These are phyloP conservation scores for Cotoneaster glaucophyllus DNA, from an alignment of 306 rosid genomes.

Conservation along the genomic window DNA sequence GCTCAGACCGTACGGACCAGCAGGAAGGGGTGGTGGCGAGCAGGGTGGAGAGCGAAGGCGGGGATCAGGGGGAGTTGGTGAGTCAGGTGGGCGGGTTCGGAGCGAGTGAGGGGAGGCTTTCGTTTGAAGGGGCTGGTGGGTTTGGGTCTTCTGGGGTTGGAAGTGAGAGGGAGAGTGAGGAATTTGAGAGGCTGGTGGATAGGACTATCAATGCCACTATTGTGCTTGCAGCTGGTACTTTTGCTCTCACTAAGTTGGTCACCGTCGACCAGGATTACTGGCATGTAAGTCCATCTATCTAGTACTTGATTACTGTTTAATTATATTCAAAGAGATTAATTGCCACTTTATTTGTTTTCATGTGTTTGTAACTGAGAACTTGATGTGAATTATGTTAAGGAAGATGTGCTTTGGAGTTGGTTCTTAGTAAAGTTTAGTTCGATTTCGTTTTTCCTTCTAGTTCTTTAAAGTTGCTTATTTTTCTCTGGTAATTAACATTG, in stretches of 20 bases:
- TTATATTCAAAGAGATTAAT: background rate
- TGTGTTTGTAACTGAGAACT: background rate
- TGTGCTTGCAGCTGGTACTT: slow-evolving; percentile 79
- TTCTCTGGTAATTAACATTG: background rate
- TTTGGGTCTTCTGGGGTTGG: slow-evolving; percentile 47
- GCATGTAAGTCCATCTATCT: slow-evolving; percentile 61
- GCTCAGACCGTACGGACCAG: slow-evolving; percentile 49
- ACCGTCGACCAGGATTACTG: slow-evolving; percentile 89
- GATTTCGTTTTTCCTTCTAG: background rate
- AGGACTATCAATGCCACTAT: slow-evolving; percentile 73
- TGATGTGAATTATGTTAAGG: background rate
- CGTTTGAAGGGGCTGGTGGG: slow-evolving; percentile 59
- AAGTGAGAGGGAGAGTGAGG: slow-evolving; percentile 25
- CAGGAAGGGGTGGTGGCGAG: slow-evolving; percentile 57
- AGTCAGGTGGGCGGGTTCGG: slow-evolving; percentile 67
- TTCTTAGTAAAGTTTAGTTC: background rate
- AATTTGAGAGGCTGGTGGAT: slow-evolving; percentile 48
- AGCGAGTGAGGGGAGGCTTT: slow-evolving; percentile 45
- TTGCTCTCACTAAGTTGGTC: slow-evolving; percentile 72
- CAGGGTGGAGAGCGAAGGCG: slow-evolving; percentile 51
- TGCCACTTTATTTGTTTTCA: background rate
- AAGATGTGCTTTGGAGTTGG: background rate
- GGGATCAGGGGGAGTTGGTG: slow-evolving; percentile 43
- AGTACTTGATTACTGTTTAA: background rate
- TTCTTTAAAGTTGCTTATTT: background rate